Percentiles rank a stretch among this genome's conserved stretches.
Evolutionary conservation across 2,329 filamentous ascomycete species (phyloP).

Genomic region (Alternaria solani): DNA sequence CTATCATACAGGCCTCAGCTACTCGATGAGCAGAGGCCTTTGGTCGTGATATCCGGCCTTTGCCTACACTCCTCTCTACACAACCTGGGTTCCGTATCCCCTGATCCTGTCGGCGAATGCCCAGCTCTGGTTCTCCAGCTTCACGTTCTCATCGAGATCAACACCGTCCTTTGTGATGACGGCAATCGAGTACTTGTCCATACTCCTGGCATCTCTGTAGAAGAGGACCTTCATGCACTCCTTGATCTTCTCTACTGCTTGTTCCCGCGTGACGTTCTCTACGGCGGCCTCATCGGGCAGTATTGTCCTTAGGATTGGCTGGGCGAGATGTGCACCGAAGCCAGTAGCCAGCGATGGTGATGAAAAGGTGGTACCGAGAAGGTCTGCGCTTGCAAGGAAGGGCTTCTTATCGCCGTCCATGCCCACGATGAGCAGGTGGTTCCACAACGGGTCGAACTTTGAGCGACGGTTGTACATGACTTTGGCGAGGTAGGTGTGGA

Average conservation of each 20-base stretch:
- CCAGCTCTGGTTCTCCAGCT: slow-evolving; percentile 96
- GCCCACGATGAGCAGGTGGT: slow-evolving; percentile 89
- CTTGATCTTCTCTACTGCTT: slow-evolving; percentile 81
- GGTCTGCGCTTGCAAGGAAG: slow-evolving; percentile 90
- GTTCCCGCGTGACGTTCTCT: slow-evolving; percentile 74
- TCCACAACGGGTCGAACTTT: slow-evolving; percentile 98
- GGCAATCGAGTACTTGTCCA: slow-evolving; percentile 91
- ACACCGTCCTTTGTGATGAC: slow-evolving; percentile 88
- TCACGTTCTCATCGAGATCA: slow-evolving; percentile 81
- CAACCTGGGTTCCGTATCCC: slow-evolving; percentile 87
- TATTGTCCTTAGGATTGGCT: slow-evolving; percentile 85
- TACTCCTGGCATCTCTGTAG: slow-evolving; percentile 93
- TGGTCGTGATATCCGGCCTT: slow-evolving; percentile 1
- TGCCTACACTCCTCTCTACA: slow-evolving; percentile 17
- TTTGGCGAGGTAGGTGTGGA: slow-evolving; percentile 96
- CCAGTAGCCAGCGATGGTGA: slow-evolving; percentile 90
- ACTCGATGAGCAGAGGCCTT: slow-evolving; percentile 9
- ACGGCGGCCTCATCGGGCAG: slow-evolving; percentile 85
- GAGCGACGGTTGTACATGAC: slow-evolving; percentile 94
- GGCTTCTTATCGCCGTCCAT: slow-evolving; percentile 79
- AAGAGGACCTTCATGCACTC: slow-evolving; percentile 99
- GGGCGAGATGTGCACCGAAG: slow-evolving; percentile 89
- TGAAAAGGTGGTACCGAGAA: slow-evolving; percentile 91
- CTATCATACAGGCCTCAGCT: slow-evolving; percentile 39
- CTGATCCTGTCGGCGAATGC: slow-evolving; percentile 94